Evolutionary conservation across 495 filamentous ascomycete species (phyloP).

Genomic region (Annulohypoxylon nitens): DNA sequence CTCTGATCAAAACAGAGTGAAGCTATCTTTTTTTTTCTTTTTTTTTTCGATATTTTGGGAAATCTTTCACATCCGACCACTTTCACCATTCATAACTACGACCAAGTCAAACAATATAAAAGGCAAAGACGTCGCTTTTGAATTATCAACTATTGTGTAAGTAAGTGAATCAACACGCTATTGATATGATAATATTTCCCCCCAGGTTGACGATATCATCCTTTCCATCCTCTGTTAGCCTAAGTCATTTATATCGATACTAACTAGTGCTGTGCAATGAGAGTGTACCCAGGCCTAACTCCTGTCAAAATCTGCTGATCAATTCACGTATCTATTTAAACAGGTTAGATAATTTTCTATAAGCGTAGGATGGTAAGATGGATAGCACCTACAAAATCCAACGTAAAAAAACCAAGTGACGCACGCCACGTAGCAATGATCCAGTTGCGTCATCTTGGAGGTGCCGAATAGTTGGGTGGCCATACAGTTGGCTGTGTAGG

Average conservation of each 20-base stretch:
- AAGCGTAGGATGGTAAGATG: not conserved
- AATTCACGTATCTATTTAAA: not conserved
- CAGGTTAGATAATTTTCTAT: not conserved
- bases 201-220: not conserved
- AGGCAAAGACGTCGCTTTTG: not conserved
- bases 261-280: too few relatives aligned
- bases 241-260: not conserved
- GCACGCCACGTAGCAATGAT: not conserved
- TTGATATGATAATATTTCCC: not conserved
- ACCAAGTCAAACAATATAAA: not conserved
- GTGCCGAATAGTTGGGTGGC: too few relatives aligned
- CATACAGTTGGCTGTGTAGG: too few relatives aligned
- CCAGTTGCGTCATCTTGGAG: not conserved
- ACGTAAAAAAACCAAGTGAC: not conserved
- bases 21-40: constrained; percentile 28
- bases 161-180: not conserved
- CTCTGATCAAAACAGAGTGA: constrained; percentile 41
- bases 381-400: not conserved
- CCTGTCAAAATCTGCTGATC: not conserved
- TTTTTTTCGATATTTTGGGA: constrained; percentile 4
- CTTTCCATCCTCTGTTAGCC: not conserved
- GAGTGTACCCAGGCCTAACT: not conserved
- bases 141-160: not conserved
- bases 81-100: not conserved
- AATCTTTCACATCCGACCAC: not conserved